Conservation (phyloP, 768 basidiomycete species). For the Trametes sanguinea region DNA sequence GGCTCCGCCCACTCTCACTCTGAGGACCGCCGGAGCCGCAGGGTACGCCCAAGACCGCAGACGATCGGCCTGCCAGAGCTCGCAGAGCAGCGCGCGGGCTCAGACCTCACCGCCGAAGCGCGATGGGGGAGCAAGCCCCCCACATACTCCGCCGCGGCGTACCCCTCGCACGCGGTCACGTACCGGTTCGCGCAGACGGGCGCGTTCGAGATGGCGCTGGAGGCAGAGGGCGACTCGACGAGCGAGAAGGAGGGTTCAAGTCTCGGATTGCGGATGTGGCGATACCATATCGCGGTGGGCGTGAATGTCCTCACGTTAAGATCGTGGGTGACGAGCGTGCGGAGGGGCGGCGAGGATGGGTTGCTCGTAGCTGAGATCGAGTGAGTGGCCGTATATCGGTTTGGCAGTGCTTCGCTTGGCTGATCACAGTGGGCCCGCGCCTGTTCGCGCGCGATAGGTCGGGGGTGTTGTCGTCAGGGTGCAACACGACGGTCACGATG, state of each 20-base stretch:
- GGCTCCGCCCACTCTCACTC: constrained; percentile 7
- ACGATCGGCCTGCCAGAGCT: constrained; percentile 1
- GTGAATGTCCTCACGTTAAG: constrained; percentile 30
- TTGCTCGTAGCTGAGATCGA: constrained; percentile 28
- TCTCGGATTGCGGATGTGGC: not conserved
- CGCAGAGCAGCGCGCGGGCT: not conserved
- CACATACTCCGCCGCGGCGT: constrained; percentile 23
- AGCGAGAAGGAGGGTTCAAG: not conserved
- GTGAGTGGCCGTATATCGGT: constrained; percentile 17
- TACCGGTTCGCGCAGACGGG: constrained; percentile 26
- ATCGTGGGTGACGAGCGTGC: constrained; percentile 24
- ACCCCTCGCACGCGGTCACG: constrained; percentile 16
- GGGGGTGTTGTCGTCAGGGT: constrained; percentile 2
- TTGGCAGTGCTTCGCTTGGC: not conserved
- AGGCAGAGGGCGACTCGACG: not conserved
- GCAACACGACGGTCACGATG: constrained; percentile 20
- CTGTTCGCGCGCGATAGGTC: constrained; percentile 8
- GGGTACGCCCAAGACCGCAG: not conserved
- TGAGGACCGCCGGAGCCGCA: constrained; percentile 3
- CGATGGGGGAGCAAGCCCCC: constrained; percentile 6
- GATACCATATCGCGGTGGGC: constrained; percentile 27
- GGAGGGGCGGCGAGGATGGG: constrained; percentile 26
- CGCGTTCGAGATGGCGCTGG: constrained; percentile 27
- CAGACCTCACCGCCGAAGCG: not conserved
- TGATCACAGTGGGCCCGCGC: not conserved